Conservation (phyloP, 306 rosid genomes). For the Vigna mungo region DNA sequence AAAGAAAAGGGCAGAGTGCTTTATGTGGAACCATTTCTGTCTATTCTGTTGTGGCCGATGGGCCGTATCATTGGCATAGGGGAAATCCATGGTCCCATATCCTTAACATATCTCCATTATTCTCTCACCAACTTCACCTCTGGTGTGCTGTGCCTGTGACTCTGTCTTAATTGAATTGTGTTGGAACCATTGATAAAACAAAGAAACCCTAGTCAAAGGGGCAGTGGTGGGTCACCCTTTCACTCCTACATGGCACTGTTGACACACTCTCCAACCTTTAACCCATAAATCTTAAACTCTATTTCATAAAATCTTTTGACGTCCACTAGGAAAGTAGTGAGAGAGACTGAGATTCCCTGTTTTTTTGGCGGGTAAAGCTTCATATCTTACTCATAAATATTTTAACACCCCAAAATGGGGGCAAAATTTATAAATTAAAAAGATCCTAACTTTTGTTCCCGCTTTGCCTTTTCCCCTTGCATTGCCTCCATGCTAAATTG, state of each 20-base stretch:
- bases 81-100: slow-evolving; percentile 20
- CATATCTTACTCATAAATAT: slow-evolving; percentile 14
- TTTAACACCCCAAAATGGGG: slow-evolving; percentile 5
- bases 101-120: slow-evolving; percentile 46
- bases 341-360: slow-evolving; percentile 47
- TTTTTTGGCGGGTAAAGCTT: slow-evolving; percentile 72
- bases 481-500: slow-evolving; percentile 20
- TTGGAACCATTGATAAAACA: slow-evolving; percentile 38
- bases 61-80: slow-evolving; percentile 4
- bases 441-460: slow-evolving; percentile 51
- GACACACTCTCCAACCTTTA: slow-evolving; percentile 43
- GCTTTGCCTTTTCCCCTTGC: slow-evolving; percentile 46
- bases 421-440: neutral
- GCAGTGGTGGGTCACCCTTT: slow-evolving; percentile 50
- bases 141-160: neutral
- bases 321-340: slow-evolving; percentile 68
- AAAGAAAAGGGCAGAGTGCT: neutral
- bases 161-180: slow-evolving; percentile 34
- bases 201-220: slow-evolving; percentile 68
- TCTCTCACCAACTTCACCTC: slow-evolving; percentile 66
- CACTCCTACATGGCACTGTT: slow-evolving; percentile 51
- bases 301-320: slow-evolving; percentile 72
- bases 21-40: slow-evolving; percentile 10
- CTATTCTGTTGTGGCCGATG: neutral
- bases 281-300: slow-evolving; percentile 50